These are phyloP conservation scores for Saccharomyces paradoxus DNA, from an alignment of 805 yeast genomes.

Conservation along the genomic window DNA sequence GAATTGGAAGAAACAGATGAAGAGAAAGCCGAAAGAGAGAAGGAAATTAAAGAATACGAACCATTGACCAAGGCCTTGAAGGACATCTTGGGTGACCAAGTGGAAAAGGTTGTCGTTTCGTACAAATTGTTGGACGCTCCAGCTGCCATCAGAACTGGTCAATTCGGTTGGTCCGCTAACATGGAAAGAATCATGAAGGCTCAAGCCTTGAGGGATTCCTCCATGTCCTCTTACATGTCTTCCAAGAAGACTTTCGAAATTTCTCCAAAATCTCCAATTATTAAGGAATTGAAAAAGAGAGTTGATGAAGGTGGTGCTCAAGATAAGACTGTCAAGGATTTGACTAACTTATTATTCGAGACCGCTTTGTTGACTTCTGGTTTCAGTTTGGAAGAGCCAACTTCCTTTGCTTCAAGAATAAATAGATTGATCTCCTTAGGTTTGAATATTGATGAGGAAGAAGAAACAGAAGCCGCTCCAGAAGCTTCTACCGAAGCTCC, in stretches of 20 bases:
- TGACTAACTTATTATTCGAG: constrained; percentile 92
- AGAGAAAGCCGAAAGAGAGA: constrained; percentile 91
- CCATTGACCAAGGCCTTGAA: constrained; percentile 90
- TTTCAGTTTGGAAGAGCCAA: constrained; percentile 97
- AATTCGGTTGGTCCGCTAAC: constrained; percentile 99
- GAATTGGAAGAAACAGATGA: constrained; percentile 98
- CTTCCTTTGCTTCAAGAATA: constrained; percentile 93
- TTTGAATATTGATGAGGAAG: constrained; percentile 90
- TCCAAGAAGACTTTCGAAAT: constrained; percentile 98
- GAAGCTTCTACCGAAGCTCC: constrained; percentile 43
- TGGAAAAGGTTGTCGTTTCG: constrained; percentile 97
- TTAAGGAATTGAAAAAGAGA: constrained; percentile 90
- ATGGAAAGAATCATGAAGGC: constrained; percentile 99
- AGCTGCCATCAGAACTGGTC: constrained; percentile 99
- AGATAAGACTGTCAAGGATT: constrained; percentile 96
- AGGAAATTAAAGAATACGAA: constrained; percentile 86
- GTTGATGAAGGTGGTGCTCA: constrained; percentile 96
- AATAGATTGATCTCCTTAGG: constrained; percentile 97
- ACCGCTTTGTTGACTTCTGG: constrained; percentile 98
- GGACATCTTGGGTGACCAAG: constrained; percentile 96
- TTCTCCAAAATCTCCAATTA: constrained; percentile 92
- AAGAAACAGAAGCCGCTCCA: constrained; percentile 34
- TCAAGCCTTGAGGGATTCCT: constrained; percentile 96
- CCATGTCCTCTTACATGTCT: constrained; percentile 99
- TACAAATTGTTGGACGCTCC: constrained; percentile 97